Evolutionary conservation across 2,329 filamentous ascomycete genomes (phyloP).

Genomic region (Paraphaeosphaeria sporulosa): DNA sequence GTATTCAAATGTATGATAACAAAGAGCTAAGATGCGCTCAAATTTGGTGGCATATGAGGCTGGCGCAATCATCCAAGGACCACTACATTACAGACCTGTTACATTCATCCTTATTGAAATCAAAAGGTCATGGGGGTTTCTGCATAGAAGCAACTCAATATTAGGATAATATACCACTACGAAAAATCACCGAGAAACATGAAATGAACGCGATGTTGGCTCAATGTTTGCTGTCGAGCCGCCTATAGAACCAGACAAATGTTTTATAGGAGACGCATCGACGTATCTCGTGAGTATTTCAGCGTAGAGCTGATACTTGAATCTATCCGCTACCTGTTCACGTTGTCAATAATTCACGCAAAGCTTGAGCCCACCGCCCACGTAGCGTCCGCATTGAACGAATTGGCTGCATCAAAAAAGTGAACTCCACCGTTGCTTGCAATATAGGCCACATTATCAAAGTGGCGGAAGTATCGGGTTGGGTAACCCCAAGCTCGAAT

Average conservation of each 20-base stretch:
- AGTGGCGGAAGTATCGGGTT: constrained; percentile 66
- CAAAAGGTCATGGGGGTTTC: not conserved
- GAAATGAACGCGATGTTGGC: too few species aligned
- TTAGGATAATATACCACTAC: too few species aligned
- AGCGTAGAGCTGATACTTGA: not conserved
- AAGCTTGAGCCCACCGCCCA: constrained; percentile 58
- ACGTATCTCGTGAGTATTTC: too few species aligned
- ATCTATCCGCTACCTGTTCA: not conserved
- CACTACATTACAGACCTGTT: too few species aligned
- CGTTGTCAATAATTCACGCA: constrained; percentile 42
- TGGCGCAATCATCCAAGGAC: too few species aligned
- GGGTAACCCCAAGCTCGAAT: constrained; percentile 68
- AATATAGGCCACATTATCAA: constrained; percentile 54
- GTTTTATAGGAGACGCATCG: too few species aligned
- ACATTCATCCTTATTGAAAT: not conserved
- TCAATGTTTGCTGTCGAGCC: too few species aligned
- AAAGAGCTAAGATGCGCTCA: too few species aligned
- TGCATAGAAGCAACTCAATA: too few species aligned
- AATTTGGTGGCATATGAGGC: too few species aligned
- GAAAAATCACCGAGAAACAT: too few species aligned
- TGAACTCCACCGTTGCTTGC: constrained; percentile 66
- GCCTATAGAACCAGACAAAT: too few species aligned
- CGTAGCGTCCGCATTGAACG: constrained; percentile 64
- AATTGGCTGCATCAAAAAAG: constrained; percentile 57
- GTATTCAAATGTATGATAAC: not conserved